Percentiles rank a stretch among this genome's conserved stretches.
phyloP scores from a whole-genome alignment of 257 asterid species.

The Gentiana macrophylla region DNA sequence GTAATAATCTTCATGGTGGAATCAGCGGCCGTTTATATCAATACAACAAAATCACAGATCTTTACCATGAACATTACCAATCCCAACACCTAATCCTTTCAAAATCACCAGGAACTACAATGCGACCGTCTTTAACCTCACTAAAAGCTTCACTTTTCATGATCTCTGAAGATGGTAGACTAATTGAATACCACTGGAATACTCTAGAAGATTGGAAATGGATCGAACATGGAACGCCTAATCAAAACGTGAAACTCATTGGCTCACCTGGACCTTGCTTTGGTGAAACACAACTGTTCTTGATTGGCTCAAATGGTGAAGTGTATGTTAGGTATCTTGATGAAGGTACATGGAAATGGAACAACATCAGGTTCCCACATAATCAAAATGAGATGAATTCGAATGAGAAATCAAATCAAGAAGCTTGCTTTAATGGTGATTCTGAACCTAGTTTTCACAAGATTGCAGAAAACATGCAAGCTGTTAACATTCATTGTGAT shows the following conservation, averaged over 20 bases:
- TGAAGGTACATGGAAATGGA: conserved; percentile 71
- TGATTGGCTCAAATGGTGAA: conserved; percentile 67
- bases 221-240: conserved; percentile 82
- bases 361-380: conserved; percentile 44
- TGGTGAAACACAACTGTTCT: conserved; percentile 36
- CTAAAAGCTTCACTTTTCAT: conserved; percentile 67
- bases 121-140: conserved; percentile 31
- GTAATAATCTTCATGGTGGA: conserved; percentile 52
- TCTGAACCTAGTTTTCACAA: conserved; percentile 16
- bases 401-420: conserved; percentile 8
- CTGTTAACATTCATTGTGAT: conserved; percentile 33
- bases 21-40: conserved; percentile 59
- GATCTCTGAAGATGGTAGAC: conserved; percentile 59
- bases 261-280: conserved; percentile 95
- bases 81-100: conserved; percentile 73
- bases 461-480: conserved; percentile 19
- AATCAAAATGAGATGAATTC: conserved; percentile 8
- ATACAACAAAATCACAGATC: conserved; percentile 62
- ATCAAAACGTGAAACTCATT: conserved; percentile 35
- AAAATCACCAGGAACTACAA: conserved; percentile 56
- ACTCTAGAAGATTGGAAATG: conserved; percentile 64
- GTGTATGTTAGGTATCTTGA: conserved; percentile 59
- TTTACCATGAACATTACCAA: conserved; percentile 82
- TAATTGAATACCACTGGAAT: conserved; percentile 70
- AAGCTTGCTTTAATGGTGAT: conserved; percentile 20